Percentiles rank a stretch among this genome's conserved stretches.
These are phyloP conservation scores for Amanita fuliginea DNA, from an alignment of 768 basidiomycete species.

Conservation along the genomic window DNA sequence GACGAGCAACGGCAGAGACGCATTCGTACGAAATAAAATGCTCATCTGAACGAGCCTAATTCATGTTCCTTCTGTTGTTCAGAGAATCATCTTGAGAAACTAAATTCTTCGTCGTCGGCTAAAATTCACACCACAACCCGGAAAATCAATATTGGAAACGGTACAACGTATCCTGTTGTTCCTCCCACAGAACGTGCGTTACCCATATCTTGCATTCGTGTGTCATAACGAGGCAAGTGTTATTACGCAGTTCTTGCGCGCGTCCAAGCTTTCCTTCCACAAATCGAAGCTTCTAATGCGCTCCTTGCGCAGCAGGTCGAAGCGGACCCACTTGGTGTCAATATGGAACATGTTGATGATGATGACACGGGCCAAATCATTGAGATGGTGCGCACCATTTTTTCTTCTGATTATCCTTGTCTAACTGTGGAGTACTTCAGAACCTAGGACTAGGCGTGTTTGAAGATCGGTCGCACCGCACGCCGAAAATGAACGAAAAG, in stretches of 20 bases:
- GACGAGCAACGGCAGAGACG: slow-evolving; percentile 6
- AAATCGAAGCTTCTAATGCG: slow-evolving; percentile 54
- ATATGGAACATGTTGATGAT: slow-evolving; percentile 53
- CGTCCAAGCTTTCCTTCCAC: slow-evolving; percentile 56
- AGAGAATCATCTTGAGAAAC: slow-evolving; percentile 32
- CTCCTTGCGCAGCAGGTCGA: slow-evolving; percentile 34
- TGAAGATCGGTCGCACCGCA: slow-evolving; percentile 24
- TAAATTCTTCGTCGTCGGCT: slow-evolving; percentile 19
- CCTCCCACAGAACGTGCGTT: slow-evolving; percentile 41
- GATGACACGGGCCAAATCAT: slow-evolving; percentile 42
- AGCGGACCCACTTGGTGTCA: slow-evolving; percentile 44
- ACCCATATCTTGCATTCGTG: not conserved
- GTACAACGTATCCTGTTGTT: slow-evolving; percentile 22
- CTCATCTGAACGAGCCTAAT: not conserved
- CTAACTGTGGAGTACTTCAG: slow-evolving; percentile 21
- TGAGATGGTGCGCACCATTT: slow-evolving; percentile 41
- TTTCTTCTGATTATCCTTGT: not conserved
- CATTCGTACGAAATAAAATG: not conserved
- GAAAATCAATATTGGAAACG: slow-evolving; percentile 27
- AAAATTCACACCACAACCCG: slow-evolving; percentile 11
- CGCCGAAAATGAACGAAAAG: slow-evolving; percentile 2
- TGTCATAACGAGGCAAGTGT: not conserved
- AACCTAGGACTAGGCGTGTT: slow-evolving; percentile 58
- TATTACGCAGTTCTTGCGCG: slow-evolving; percentile 46
- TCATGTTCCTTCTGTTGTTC: not conserved